Evolutionary conservation across 140 eudicot species (phyloP), one percentile per base, ranked within the genome.

Genomic region (Stevia rebaudiana): DNA sequence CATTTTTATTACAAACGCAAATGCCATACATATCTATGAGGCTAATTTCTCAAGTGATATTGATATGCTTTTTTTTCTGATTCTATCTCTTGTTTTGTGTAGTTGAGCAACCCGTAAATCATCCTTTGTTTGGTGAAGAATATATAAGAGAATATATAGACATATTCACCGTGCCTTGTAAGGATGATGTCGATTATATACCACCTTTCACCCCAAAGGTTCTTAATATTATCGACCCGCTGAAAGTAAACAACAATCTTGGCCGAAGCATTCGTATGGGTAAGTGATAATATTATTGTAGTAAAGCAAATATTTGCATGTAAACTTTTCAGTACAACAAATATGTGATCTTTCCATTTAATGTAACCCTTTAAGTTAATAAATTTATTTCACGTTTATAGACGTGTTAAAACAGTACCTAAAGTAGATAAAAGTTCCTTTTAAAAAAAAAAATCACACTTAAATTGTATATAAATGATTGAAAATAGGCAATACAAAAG

Each of bases 221-320:
- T 79, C 67, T 91, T 6, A 87, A 91, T 64, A 83, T 91, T 9
- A 70, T 85, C 13, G 98, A 91, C 78, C 96, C 98, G 2, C 66
- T 91, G 17, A 87, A 81, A 68, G 89, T 56, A 37, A 83, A 8
- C 68, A 91, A 91, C 79, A 91, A 91, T 75, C 85, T 91, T 48
- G 98, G 98, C 46, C 89, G 95, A 43, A 84, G 98, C 62, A 82
- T 91, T 25, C 46, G 78, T 75, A 75, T 41, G 83, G 89, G 98
- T 91, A 81, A 64, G 51, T 39, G 16, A 42, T 22, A 24, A 25
- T 13, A 15, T 36, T 36, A 7, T 28, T 28, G n/a, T n/a, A n/a
- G n/a, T n/a, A n/a, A n/a, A n/a, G n/a, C n/a, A n/a, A n/a, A n/a
- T n/a, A n/a, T n/a, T n/a, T n/a, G n/a, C n/a, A n/a, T n/a, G n/a